Conservation (phyloP, 169 alveolate genomes). For the Eimeria brunetti region DNA sequence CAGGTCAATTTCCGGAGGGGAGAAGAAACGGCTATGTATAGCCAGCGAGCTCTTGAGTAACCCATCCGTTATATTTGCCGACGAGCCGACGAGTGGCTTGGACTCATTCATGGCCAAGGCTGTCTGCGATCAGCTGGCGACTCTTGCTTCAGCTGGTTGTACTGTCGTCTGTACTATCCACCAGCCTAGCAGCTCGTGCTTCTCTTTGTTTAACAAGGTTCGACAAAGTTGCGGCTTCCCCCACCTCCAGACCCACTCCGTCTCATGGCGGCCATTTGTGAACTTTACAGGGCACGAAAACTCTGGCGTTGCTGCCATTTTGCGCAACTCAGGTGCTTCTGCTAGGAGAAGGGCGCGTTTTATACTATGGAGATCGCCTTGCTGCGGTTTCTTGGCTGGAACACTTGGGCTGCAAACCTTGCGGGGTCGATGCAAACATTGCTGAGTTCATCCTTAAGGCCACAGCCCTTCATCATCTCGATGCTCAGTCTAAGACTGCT, state of each 20-base stretch:
- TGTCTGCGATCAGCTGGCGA: slow-evolving; percentile 60
- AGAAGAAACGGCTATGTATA: slow-evolving; percentile 85
- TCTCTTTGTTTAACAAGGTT: slow-evolving; percentile 76
- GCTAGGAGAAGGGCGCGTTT: slow-evolving; percentile 78
- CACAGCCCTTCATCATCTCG: slow-evolving; percentile 23
- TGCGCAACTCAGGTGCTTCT: slow-evolving; percentile 65
- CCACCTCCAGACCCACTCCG: background rate
- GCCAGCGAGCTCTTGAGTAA: slow-evolving; percentile 87
- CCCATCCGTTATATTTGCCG: slow-evolving; percentile 89
- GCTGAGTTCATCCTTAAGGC: slow-evolving; percentile 67
- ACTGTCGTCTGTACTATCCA: slow-evolving; percentile 81
- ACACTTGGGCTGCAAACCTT: slow-evolving; percentile 58
- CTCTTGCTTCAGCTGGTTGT: slow-evolving; percentile 77
- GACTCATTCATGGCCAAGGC: slow-evolving; percentile 80
- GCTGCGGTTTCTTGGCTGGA: slow-evolving; percentile 76
- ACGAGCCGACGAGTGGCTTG: slow-evolving; percentile 91
- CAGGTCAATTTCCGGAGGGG: slow-evolving; percentile 90
- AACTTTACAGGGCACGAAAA: background rate
- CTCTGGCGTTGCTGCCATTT: background rate
- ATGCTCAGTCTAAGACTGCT: slow-evolving; percentile 6
- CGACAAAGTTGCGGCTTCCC: background rate
- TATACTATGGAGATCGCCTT: slow-evolving; percentile 78
- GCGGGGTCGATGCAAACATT: slow-evolving; percentile 69
- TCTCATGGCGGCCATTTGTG: background rate
- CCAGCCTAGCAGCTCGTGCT: slow-evolving; percentile 79